These are phyloP conservation scores for Podaxis carcinomalis DNA, from an alignment of 768 basidiomycete genomes.

Conservation along the genomic window DNA sequence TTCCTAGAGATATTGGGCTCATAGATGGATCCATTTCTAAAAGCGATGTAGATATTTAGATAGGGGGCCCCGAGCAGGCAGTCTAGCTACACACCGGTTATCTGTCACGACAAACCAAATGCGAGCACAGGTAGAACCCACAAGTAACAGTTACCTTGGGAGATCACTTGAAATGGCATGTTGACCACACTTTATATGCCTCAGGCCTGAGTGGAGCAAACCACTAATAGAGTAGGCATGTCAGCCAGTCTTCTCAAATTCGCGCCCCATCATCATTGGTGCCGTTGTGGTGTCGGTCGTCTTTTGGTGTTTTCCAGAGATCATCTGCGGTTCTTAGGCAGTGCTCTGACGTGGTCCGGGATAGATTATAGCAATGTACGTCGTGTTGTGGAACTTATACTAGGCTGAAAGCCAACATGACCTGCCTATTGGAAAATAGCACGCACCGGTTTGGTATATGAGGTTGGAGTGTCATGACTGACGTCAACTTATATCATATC, in stretches of 20 bases:
- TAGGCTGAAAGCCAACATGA: no score
- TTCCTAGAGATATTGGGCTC: not conserved
- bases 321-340: not conserved
- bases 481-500: conserved; percentile 1
- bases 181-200: not conserved
- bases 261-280: not conserved
- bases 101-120: not conserved
- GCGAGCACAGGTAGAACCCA: not conserved
- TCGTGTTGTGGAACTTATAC: no score
- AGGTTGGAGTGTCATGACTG: not conserved
- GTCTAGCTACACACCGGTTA: not conserved
- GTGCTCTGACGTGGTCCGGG: not conserved
- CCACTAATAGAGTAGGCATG: not conserved
- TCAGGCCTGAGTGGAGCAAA: not conserved
- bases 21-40: not conserved
- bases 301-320: not conserved
- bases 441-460: not conserved
- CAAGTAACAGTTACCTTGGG: not conserved
- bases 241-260: not conserved
- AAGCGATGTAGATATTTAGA: not conserved
- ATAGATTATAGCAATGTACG: no score
- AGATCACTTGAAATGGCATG: not conserved
- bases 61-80: not conserved
- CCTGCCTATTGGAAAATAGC: not conserved
- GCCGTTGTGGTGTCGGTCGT: not conserved